phyloP scores from a whole-genome alignment of 169 alveolate genomes.

The Theileria orientalis region DNA sequence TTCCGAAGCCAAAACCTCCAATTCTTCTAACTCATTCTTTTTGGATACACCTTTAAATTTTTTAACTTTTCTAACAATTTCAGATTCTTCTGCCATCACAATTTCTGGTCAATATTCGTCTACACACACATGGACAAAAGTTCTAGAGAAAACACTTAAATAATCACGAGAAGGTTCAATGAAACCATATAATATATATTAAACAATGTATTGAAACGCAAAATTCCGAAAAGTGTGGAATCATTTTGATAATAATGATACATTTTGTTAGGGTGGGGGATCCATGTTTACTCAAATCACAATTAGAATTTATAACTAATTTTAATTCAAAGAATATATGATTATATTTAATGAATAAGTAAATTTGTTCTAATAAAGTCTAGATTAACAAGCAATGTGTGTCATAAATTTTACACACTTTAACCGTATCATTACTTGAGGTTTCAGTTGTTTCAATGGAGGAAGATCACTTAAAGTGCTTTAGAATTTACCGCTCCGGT shows the following conservation, averaged over 20 bases:
- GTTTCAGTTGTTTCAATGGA: background rate
- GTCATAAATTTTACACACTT: background rate
- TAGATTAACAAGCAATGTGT: too few relatives aligned
- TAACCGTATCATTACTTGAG: background rate
- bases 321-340: too few relatives aligned
- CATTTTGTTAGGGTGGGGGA: background rate
- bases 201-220: background rate
- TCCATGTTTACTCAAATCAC: too few relatives aligned
- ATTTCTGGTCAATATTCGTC: background rate
- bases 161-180: background rate
- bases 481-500: slow-evolving; percentile 52
- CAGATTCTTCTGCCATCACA: slow-evolving; percentile 12
- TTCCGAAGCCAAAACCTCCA: background rate
- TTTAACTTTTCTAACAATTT: slow-evolving; percentile 2
- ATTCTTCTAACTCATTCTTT: background rate
- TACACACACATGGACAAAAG: too few relatives aligned
- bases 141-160: too few relatives aligned
- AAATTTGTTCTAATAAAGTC: too few relatives aligned
- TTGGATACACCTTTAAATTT: slow-evolving; percentile 23
- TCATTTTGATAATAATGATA: background rate
- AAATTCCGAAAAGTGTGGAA: background rate
- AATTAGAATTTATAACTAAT: too few relatives aligned
- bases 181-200: too few relatives aligned
- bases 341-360: too few relatives aligned
- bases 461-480: slow-evolving; percentile 43